A percentile compares a stretch with the other conserved stretches of the same genome.
Evolutionary conservation across 768 basidiomycete genomes (phyloP).

Genomic region (Termitomyces heimii): DNA sequence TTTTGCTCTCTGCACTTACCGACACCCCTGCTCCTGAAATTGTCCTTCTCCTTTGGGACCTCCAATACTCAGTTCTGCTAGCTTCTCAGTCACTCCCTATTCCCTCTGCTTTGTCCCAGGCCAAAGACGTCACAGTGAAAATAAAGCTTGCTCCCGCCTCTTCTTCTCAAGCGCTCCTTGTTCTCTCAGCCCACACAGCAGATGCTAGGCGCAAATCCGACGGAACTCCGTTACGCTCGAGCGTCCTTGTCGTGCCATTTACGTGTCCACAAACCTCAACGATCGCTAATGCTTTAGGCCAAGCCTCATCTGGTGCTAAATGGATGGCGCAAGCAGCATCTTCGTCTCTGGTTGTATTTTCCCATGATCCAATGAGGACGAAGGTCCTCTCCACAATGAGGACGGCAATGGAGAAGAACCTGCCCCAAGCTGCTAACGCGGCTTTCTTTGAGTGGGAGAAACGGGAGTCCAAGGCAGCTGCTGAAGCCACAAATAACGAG

Average conservation of each 20-base stretch:
- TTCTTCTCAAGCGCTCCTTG: slow-evolving; percentile 45
- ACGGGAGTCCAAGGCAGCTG: slow-evolving; percentile 22
- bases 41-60: slow-evolving; percentile 59
- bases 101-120: slow-evolving; percentile 34
- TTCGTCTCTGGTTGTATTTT: not conserved
- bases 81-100: slow-evolving; percentile 44
- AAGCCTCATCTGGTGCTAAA: slow-evolving; percentile 10
- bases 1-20: slow-evolving; percentile 43
- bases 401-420: slow-evolving; percentile 21
- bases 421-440: slow-evolving; percentile 47
- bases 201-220: slow-evolving; percentile 16
- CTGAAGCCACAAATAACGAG: slow-evolving; percentile 1
- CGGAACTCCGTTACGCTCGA: slow-evolving; percentile 34
- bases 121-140: slow-evolving; percentile 21
- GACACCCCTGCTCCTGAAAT: slow-evolving; percentile 35
- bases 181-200: slow-evolving; percentile 32
- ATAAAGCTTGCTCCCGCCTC: slow-evolving; percentile 27
- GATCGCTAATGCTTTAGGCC: slow-evolving; percentile 31
- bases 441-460: slow-evolving; percentile 60
- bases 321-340: slow-evolving; percentile 7
- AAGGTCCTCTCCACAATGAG: slow-evolving; percentile 21
- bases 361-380: slow-evolving; percentile 11
- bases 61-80: slow-evolving; percentile 63
- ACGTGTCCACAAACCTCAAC: slow-evolving; percentile 48
- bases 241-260: slow-evolving; percentile 55